Conservation (phyloP, 805 yeast species). For the Kodamaea sagamina region DNA sequence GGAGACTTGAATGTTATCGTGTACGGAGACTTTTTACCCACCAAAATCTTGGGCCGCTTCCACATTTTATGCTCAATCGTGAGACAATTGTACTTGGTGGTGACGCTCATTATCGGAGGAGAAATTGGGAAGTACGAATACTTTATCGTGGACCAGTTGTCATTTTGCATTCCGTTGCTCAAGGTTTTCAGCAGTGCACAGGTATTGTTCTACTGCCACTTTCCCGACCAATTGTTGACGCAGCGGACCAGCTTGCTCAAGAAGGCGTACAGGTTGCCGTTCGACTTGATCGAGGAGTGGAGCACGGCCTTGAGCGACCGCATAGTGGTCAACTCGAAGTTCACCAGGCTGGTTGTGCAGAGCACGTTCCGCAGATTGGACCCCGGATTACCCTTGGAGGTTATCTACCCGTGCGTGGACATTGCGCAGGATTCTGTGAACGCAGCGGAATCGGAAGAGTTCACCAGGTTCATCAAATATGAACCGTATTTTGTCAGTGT, state of each 20-base stretch:
- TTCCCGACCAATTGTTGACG: slow-evolving; percentile 86
- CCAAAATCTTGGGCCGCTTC: slow-evolving; percentile 62
- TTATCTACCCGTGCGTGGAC: slow-evolving; percentile 81
- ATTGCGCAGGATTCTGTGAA: slow-evolving; percentile 24
- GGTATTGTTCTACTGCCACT: slow-evolving; percentile 89
- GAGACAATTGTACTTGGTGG: slow-evolving; percentile 72
- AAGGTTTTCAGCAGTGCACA: slow-evolving; percentile 40
- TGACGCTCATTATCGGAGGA: slow-evolving; percentile 48
- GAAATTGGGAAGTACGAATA: slow-evolving; percentile 59
- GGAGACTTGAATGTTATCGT: slow-evolving; percentile 65
- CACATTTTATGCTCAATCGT: slow-evolving; percentile 80
- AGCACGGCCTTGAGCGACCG: slow-evolving; percentile 75
- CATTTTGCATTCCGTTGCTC: slow-evolving; percentile 78
- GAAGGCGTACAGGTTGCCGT: slow-evolving; percentile 72
- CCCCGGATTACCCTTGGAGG: slow-evolving; percentile 41
- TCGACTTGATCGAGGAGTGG: slow-evolving; percentile 81
- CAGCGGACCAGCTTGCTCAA: slow-evolving; percentile 56
- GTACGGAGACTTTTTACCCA: slow-evolving; percentile 83
- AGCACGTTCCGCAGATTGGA: slow-evolving; percentile 56
- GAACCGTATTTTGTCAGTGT: slow-evolving; percentile 63
- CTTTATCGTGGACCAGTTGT: slow-evolving; percentile 83
- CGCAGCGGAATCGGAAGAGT: slow-evolving; percentile 31
- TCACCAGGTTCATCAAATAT: slow-evolving; percentile 35
- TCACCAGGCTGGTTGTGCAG: slow-evolving; percentile 71
- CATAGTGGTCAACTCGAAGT: slow-evolving; percentile 84